Evolutionary conservation across 768 basidiomycete genomes (phyloP).

Genomic region (Russula sp.): DNA sequence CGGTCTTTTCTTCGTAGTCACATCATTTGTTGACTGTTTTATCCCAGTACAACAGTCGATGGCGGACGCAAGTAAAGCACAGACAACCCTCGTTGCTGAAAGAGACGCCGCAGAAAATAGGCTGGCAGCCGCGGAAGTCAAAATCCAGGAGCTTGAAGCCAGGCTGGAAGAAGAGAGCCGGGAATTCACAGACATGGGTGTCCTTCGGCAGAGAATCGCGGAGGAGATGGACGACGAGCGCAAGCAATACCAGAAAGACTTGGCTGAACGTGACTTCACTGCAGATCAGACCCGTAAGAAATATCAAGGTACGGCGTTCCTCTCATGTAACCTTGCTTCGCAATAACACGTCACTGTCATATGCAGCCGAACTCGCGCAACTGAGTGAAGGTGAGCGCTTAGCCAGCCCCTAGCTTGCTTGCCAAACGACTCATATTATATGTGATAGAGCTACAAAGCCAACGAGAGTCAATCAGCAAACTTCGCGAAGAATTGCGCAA

Average conservation of each 20-base stretch:
- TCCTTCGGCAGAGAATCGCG: conserved; percentile 58
- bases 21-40: neutral
- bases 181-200: conserved; percentile 55
- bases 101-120: conserved; percentile 45
- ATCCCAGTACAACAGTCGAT: conserved; percentile 51
- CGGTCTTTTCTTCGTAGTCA: neutral
- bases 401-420: neutral
- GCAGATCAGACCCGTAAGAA: conserved; percentile 79
- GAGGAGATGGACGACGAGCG: conserved; percentile 76
- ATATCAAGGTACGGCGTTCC: conserved; percentile 57
- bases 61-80: conserved; percentile 52
- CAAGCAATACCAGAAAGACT: conserved; percentile 70
- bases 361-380: conserved; percentile 64
- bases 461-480: conserved; percentile 67
- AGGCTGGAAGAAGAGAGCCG: conserved; percentile 63
- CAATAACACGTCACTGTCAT: neutral
- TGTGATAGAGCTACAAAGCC: conserved; percentile 60
- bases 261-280: conserved; percentile 71
- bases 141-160: conserved; percentile 50
- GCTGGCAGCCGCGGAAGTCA: conserved; percentile 43
- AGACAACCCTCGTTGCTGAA: conserved; percentile 44
- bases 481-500: conserved; percentile 77
- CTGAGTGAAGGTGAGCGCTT: conserved; percentile 59
- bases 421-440: neutral
- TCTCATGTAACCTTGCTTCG: neutral